Evolutionary conservation across 2,329 filamentous ascomycete species (phyloP).

Genomic region (Ustilaginoidea virens): DNA sequence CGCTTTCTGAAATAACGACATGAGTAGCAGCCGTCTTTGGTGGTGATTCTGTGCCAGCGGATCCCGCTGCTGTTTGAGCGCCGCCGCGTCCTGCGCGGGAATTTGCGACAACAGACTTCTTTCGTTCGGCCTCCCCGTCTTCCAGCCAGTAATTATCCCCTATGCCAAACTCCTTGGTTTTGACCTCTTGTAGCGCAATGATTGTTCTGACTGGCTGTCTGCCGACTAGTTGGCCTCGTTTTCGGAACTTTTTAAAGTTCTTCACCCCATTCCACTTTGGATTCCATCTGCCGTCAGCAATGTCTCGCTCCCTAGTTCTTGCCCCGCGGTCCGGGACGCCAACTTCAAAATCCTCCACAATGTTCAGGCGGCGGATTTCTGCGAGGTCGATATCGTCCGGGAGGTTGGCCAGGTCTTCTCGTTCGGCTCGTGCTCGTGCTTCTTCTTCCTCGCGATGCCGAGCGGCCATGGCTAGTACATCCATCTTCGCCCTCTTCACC

Average conservation of each 20-base stretch:
- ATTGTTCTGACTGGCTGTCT: slow-evolving; percentile 38
- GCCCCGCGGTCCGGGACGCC: slow-evolving; percentile 17
- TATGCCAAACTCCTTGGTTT: slow-evolving; percentile 55
- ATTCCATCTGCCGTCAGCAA: slow-evolving; percentile 55
- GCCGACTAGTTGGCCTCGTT: slow-evolving; percentile 33
- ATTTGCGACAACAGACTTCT: slow-evolving; percentile 7
- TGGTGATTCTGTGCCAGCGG: neutral
- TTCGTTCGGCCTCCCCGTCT: slow-evolving; percentile 22
- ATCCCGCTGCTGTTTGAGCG: neutral
- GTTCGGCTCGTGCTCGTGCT: slow-evolving; percentile 39
- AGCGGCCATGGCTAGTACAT: slow-evolving; percentile 52
- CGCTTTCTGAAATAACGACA: slow-evolving; percentile 20
- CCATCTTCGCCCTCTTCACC: slow-evolving; percentile 43
- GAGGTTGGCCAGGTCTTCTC: slow-evolving; percentile 33
- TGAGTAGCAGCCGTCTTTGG: slow-evolving; percentile 9
- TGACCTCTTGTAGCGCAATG: slow-evolving; percentile 55
- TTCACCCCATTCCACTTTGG: slow-evolving; percentile 84
- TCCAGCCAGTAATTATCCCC: slow-evolving; percentile 66
- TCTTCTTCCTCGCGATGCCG: slow-evolving; percentile 50
- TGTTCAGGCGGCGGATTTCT: slow-evolving; percentile 56
- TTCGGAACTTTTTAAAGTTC: slow-evolving; percentile 85
- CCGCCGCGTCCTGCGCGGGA: neutral
- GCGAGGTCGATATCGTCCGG: slow-evolving; percentile 54
- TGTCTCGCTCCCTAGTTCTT: slow-evolving; percentile 29
- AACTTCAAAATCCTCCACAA: slow-evolving; percentile 64